Evolutionary conservation across 1,139 yeast genomes (phyloP), one percentile per base, ranked within the genome.

Genomic region (Hansenula lynferdii): DNA sequence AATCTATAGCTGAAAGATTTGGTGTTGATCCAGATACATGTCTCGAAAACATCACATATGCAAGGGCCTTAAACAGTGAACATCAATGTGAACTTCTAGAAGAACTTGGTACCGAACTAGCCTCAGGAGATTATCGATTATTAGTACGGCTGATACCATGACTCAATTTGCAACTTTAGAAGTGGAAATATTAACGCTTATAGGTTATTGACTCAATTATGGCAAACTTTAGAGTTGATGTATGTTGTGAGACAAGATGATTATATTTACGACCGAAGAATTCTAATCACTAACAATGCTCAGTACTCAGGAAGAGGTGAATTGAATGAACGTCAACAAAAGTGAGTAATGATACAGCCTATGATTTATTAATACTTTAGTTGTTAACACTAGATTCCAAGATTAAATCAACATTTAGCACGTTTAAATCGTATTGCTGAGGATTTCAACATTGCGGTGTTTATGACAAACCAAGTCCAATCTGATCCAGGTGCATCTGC

Each of bases 401-500:
- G 59, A 41, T 54, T 77, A 37, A 77, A 77, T 45, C 82, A 77
- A 45, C 80, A 77, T 64, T 61, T 77, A 35, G 66, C 74, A 6
- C 63, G 70, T 39, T 57, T 77, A 39, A 73, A 69, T 38, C 62
- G 80, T 43, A 54, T 76, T 34, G 74, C 81, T 1, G 83, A 77
- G 49, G 82, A 76, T 48, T 77, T 72, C 52, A 77, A 77, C 44
- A 60, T 75, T 29, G 81, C 83, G 0, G 75, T 76, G 1, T 75
- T 77, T 45, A 60, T 77, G 60, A 77, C 83, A 2, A 77, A 77
- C 42, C 83, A 77, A 52, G 82, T 76, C 10, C 84, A 77, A 53
- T 72, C 80, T n/a, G 83, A 77, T 48, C 83, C 83, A 1, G 84
- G 84, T 33, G 84, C 83, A 0, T 74, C 80, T 39, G 75, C 81